These are phyloP conservation scores for Phytophthora fragariaefolia DNA, from an alignment of 352 stramenopile genomes.

Conservation along the genomic window DNA sequence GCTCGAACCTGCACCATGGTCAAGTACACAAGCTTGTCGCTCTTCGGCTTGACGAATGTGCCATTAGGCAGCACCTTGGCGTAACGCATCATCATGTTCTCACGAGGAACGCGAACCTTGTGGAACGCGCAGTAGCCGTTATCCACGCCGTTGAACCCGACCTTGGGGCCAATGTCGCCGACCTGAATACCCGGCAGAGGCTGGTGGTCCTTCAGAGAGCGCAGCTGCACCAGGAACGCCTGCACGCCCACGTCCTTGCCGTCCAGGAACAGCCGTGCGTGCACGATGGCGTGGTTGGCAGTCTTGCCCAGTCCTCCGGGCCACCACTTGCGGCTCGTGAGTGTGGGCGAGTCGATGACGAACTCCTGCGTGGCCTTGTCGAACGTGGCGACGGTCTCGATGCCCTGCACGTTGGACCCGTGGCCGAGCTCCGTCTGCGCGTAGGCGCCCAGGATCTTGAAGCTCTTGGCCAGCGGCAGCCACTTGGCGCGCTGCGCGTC, in stretches of 20 bases:
- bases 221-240: conserved; percentile 38
- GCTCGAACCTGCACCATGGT: conserved; percentile 60
- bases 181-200: conserved; percentile 38
- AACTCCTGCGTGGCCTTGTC: conserved; percentile 91
- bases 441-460: conserved; percentile 37
- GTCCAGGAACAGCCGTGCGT: conserved; percentile 33
- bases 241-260: conserved; percentile 39
- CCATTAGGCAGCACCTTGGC: conserved; percentile 55
- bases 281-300: conserved; percentile 39
- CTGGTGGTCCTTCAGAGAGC: conserved; percentile 33
- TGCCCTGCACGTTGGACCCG: conserved; percentile 42
- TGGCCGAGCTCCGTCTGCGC: conserved; percentile 43
- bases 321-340: conserved; percentile 97
- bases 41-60: conserved; percentile 60
- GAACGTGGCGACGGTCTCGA: conserved; percentile 50
- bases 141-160: conserved; percentile 18
- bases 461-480: conserved; percentile 36
- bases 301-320: conserved; percentile 58
- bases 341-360: conserved; percentile 93
- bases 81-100: conserved; percentile 37
- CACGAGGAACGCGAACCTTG: conserved; percentile 21
- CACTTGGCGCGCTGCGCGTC: conserved; percentile 35
- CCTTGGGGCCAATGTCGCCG: conserved; percentile 40
- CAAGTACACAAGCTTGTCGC: conserved; percentile 70
- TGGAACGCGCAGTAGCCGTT: conserved; percentile 32